Conservation (phyloP, 2,329 filamentous ascomycete species). For the Diplodia mutila region DNA sequence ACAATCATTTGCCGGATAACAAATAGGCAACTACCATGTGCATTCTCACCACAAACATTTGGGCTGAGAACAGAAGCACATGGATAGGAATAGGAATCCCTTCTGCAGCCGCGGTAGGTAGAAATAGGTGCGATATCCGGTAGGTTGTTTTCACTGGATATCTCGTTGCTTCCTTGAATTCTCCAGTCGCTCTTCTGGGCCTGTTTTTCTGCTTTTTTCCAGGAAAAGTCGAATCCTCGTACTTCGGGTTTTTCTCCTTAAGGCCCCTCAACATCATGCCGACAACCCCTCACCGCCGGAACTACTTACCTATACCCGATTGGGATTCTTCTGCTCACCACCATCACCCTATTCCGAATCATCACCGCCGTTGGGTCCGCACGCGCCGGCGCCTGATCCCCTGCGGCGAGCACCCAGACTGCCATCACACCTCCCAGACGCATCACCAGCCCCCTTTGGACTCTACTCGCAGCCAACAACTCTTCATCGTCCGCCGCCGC, state of each 20-base stretch:
- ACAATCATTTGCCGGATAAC: too few species aligned
- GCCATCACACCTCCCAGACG: background rate
- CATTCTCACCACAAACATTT: background rate
- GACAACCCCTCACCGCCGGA: background rate
- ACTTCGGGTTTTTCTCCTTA: background rate
- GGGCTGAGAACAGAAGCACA: background rate
- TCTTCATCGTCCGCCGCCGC: background rate
- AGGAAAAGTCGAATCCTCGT: background rate
- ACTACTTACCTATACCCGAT: background rate
- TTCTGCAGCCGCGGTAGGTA: background rate
- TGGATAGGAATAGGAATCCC: background rate
- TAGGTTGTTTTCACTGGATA: background rate
- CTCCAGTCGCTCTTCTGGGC: background rate
- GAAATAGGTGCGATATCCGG: background rate
- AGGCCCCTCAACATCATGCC: background rate
- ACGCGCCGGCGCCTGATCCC: background rate
- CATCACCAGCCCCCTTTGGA: background rate
- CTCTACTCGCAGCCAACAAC: background rate
- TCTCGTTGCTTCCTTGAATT: background rate
- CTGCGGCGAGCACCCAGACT: background rate
- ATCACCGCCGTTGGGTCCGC: background rate
- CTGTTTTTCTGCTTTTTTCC: background rate
- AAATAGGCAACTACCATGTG: background rate
- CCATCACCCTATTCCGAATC: background rate
- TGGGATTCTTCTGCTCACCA: background rate